These are phyloP conservation scores for Citrus glauca DNA, from an alignment of 345 rosid species.

Conservation along the genomic window DNA sequence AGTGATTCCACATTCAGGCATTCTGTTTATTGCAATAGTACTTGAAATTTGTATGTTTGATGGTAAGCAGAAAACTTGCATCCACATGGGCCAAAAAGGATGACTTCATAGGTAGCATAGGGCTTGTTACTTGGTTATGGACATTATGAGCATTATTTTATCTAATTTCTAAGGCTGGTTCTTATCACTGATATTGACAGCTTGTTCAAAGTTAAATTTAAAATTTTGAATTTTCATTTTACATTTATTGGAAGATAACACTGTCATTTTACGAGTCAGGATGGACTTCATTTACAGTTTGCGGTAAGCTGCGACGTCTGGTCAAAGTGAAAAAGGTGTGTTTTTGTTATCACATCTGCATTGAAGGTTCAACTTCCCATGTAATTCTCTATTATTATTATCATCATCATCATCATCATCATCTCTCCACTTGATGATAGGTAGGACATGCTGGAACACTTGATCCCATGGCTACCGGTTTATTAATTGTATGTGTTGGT, in stretches of 20 bases:
- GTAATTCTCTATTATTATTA: not conserved
- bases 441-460: slow-evolving; percentile 99
- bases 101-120: not conserved
- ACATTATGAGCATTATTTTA: not conserved
- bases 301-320: slow-evolving; percentile 90
- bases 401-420: not conserved
- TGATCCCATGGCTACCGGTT: slow-evolving; percentile 98
- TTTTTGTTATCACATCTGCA: slow-evolving; percentile 2
- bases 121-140: not conserved
- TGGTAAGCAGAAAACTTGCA: not conserved
- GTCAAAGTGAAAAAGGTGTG: slow-evolving; percentile 89
- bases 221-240: not conserved
- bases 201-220: not conserved
- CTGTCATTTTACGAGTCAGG: slow-evolving; percentile 38
- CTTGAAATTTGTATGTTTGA: slow-evolving; percentile 1
- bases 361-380: not conserved
- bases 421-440: slow-evolving; percentile 28
- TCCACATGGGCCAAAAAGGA: not conserved
- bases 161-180: slow-evolving; percentile 2
- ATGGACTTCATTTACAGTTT: slow-evolving; percentile 97
- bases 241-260: slow-evolving; percentile 9
- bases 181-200: not conserved
- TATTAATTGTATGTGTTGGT: slow-evolving; percentile 86
- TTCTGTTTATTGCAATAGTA: not conserved
- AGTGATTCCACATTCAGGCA: not conserved